Conservation (phyloP, 1,284 basidiomycete species). For the Heterobasidion irregulare region DNA sequence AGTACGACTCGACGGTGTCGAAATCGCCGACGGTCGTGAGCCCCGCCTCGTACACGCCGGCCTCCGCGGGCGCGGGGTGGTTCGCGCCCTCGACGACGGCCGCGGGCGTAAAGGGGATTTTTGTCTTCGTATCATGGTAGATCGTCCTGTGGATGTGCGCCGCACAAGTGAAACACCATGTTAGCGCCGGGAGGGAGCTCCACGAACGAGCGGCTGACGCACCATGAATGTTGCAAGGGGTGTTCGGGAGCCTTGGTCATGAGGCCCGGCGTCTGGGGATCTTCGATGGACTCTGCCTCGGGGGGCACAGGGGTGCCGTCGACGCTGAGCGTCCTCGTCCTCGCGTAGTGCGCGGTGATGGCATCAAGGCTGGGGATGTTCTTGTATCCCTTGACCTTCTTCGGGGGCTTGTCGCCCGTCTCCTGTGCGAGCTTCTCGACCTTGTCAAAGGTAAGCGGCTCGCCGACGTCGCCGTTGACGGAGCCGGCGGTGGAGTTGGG, state of each 20-base stretch:
- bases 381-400: conserved; percentile 67
- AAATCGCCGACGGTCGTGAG: conserved; percentile 76
- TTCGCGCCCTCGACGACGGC: conserved; percentile 25
- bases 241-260: conserved; percentile 71
- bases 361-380: conserved; percentile 78
- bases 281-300: conserved; percentile 65
- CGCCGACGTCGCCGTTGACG: conserved; percentile 29
- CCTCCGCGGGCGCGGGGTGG: conserved; percentile 40
- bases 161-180: background rate
- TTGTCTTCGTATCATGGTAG: conserved; percentile 81
- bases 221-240: conserved; percentile 81
- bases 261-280: conserved; percentile 71
- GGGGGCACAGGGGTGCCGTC: conserved; percentile 68
- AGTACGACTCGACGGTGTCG: conserved; percentile 84
- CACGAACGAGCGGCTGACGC: conserved; percentile 17
- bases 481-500: conserved; percentile 38
- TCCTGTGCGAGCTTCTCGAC: conserved; percentile 52
- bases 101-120: conserved; percentile 45
- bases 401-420: conserved; percentile 22
- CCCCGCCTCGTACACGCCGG: conserved; percentile 69
- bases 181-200: background rate
- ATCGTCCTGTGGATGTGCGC: conserved; percentile 54
- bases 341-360: conserved; percentile 67
- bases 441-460: conserved; percentile 53
- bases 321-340: conserved; percentile 58